Percentiles rank a stretch among this genome's conserved stretches.
Conservation (phyloP, 768 basidiomycete species). For the Leucocoprinus leucothites region DNA sequence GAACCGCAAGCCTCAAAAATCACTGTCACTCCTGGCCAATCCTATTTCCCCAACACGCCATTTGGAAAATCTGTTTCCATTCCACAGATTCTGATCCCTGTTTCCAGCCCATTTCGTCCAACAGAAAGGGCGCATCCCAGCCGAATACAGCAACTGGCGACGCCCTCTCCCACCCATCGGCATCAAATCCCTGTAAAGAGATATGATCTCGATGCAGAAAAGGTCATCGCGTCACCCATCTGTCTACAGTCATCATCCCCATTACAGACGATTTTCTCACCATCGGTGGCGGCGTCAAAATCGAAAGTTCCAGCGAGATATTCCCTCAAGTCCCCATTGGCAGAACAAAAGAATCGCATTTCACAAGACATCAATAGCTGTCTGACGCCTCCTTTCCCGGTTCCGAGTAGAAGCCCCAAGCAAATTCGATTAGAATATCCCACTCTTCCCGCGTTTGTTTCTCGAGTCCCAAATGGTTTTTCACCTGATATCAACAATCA, state of each 20-base stretch:
- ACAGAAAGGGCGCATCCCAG: background rate
- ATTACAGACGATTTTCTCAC: background rate
- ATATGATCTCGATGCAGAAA: constrained; percentile 5
- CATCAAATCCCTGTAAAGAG: background rate
- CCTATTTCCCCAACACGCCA: background rate
- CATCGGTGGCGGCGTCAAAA: background rate
- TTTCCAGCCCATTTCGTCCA: background rate
- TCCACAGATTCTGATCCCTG: background rate
- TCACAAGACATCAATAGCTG: background rate
- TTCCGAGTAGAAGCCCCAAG: constrained; percentile 15
- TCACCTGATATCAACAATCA: background rate
- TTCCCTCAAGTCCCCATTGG: constrained; percentile 2
- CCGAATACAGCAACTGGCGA: background rate
- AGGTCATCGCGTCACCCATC: constrained; percentile 23
- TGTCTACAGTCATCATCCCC: constrained; percentile 11
- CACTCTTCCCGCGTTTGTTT: background rate
- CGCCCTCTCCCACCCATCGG: background rate
- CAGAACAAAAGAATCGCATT: background rate
- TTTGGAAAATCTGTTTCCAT: background rate
- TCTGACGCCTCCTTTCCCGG: constrained; percentile 6
- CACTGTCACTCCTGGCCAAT: background rate
- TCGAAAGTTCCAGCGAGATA: background rate
- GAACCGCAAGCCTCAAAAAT: constrained; percentile 4
- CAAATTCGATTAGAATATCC: background rate
- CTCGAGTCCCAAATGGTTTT: background rate